Conservation (phyloP, 805 yeast genomes). For the Metschnikowia arizonensis region DNA sequence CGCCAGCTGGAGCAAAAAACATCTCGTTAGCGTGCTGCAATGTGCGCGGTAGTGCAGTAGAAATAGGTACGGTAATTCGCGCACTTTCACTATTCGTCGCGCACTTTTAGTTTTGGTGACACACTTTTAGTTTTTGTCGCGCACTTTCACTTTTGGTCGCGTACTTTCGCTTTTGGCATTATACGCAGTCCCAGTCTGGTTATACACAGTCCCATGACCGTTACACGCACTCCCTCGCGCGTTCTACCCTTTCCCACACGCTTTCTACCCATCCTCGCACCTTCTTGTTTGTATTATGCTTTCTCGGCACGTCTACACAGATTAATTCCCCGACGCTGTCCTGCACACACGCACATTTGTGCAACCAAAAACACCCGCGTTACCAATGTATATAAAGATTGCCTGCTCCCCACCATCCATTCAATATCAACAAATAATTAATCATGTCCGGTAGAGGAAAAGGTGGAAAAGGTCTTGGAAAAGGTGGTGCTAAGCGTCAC, state of each 20-base stretch:
- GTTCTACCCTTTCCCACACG: background rate
- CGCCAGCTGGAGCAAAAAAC: background rate
- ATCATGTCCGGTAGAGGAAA: constrained; percentile 98
- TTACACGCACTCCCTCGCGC: background rate
- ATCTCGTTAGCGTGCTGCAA: constrained; percentile 7
- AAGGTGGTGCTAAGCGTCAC: constrained; percentile 99
- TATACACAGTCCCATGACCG: background rate
- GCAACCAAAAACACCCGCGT: constrained; percentile 11
- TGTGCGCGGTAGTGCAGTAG: background rate
- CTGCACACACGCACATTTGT: constrained; percentile 5
- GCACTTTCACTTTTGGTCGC: too few relatives aligned
- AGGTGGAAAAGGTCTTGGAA: constrained; percentile 99
- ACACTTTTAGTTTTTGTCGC: too few relatives aligned
- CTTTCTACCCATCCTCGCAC: background rate
- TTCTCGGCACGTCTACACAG: constrained; percentile 4
- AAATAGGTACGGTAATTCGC: constrained; percentile 1
- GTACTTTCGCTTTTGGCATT: too few relatives aligned
- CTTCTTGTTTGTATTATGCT: constrained; percentile 1
- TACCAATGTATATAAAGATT: constrained; percentile 9
- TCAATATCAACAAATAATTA: constrained; percentile 17
- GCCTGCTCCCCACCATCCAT: constrained; percentile 7
- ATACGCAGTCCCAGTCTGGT: too few relatives aligned
- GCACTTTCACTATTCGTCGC: background rate
- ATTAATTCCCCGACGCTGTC: background rate
- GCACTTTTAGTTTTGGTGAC: too few relatives aligned